Conservation (phyloP, 148 eudicot genomes). For the Cornus kousa region DNA sequence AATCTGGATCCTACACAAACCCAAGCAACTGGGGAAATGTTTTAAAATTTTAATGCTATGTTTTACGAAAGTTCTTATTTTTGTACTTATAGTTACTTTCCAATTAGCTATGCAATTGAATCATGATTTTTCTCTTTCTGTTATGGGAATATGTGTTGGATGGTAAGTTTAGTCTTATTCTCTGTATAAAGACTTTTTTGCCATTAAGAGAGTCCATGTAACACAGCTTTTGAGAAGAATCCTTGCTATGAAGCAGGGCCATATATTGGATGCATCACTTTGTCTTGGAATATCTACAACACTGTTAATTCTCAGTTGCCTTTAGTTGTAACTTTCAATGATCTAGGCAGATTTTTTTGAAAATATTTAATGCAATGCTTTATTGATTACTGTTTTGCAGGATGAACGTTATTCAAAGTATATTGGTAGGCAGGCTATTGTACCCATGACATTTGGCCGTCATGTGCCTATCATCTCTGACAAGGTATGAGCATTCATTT, state of each 20-base stretch:
- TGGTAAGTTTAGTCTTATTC: too few species aligned
- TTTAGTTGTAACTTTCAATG: neutral
- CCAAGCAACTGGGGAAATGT: neutral
- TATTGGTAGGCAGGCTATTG: constrained; percentile 82
- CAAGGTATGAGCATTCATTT: constrained; percentile 45
- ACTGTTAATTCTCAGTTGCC: neutral
- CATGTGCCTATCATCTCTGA: constrained; percentile 86
- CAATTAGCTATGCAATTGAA: neutral
- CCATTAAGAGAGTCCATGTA: too few species aligned
- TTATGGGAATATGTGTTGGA: neutral
- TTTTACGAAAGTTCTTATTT: neutral
- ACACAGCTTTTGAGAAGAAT: too few species aligned
- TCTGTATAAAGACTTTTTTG: too few species aligned
- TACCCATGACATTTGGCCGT: constrained; percentile 88
- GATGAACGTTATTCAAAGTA: constrained; percentile 91
- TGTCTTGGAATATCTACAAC: neutral
- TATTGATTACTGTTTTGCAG: constrained; percentile 36
- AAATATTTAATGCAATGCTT: constrained; percentile 6
- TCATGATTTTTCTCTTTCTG: neutral
- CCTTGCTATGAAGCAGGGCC: too few species aligned
- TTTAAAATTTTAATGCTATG: neutral
- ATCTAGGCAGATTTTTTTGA: neutral
- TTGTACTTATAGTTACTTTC: neutral
- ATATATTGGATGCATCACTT: neutral
- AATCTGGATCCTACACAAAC: neutral